Evolutionary conservation across 768 basidiomycete species (phyloP), one percentile per base, ranked within the genome.

Genomic region (Bullera alba): DNA sequence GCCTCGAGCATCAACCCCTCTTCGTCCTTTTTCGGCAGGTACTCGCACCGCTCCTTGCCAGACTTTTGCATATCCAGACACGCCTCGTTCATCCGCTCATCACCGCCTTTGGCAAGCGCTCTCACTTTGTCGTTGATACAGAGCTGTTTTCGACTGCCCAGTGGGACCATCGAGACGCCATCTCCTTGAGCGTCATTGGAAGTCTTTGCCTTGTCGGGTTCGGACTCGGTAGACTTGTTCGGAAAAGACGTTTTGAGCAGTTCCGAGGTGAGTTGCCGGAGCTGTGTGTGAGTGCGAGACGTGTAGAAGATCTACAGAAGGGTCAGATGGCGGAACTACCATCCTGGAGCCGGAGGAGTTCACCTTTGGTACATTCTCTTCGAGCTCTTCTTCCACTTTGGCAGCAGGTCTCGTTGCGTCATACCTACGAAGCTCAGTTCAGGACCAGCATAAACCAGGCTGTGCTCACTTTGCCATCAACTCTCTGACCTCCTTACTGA

Each of bases 271-370:
- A 97, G 78, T 69, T 99, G 93, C 1, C 90, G 78, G 3, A 99
- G 80, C 64, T 99, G 93, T 1, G 92, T 92, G 73, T 99, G 93
- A 0, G 93, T 99, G 27, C 93, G 79, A 0, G 95, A 97, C 0
- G 92, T 86, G 65, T 92, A 95, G 70, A 82, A 95, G 53, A 97
- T 84, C 77, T 76, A 49, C 4, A 30, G 22, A 10, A 15, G 36
- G 16, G 17, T 52, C 38, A 43, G 44, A 27, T 19, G 36, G 34
- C 22, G 19, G 22, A 37, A 34, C 26, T 28, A 50, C 22, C 19
- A 2, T 22, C 16, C 17, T 28, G 28, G 4, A 45, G 5, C 15
- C 14, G 28, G 4, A 0, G 22, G 22, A 32, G 27, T 56, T 27
- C 15, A 71, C 69, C 44, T 72, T 73, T 5, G 67, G 63, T 3